Evolutionary conservation across 1,139 yeast species (phyloP).

Genomic region (Pichia terricola): DNA sequence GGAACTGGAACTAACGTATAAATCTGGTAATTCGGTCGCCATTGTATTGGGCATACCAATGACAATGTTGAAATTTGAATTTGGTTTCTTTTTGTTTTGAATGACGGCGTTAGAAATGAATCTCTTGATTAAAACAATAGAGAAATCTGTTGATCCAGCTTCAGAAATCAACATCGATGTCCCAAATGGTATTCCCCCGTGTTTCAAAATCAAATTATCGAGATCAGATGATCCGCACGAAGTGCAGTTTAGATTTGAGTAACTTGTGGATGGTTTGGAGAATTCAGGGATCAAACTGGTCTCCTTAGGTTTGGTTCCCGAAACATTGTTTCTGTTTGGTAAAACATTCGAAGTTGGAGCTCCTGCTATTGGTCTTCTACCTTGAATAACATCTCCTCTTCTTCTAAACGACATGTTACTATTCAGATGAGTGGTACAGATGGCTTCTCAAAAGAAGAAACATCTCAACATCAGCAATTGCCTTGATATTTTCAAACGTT

Average conservation of each 20-base stretch:
- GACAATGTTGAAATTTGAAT: slow-evolving; percentile 36
- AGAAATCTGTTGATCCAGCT: slow-evolving; percentile 82
- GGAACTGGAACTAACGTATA: slow-evolving; percentile 56
- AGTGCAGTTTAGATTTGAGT: slow-evolving; percentile 64
- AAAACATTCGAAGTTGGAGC: neutral
- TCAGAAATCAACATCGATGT: slow-evolving; percentile 66
- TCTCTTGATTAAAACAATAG: slow-evolving; percentile 59
- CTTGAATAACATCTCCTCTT: slow-evolving; percentile 51
- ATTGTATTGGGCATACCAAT: slow-evolving; percentile 37
- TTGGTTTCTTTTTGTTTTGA: slow-evolving; percentile 42
- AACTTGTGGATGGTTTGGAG: slow-evolving; percentile 51
- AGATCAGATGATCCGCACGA: slow-evolving; percentile 73
- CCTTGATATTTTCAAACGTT: too few species aligned
- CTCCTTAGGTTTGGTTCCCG: neutral
- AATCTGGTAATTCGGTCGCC: slow-evolving; percentile 57
- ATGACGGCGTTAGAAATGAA: slow-evolving; percentile 75
- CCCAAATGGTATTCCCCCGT: slow-evolving; percentile 83
- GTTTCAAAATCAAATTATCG: slow-evolving; percentile 58
- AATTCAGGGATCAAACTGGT: neutral
- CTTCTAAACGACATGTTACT: slow-evolving; percentile 56
- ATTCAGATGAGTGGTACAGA: too few species aligned
- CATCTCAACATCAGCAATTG: too few species aligned
- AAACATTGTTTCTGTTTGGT: neutral
- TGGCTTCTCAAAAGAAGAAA: too few species aligned
- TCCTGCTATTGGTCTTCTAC: slow-evolving; percentile 6